Evolutionary conservation across 129 eudicot species (phyloP).

Genomic region (Chrysanthemum lavandulifolium): DNA sequence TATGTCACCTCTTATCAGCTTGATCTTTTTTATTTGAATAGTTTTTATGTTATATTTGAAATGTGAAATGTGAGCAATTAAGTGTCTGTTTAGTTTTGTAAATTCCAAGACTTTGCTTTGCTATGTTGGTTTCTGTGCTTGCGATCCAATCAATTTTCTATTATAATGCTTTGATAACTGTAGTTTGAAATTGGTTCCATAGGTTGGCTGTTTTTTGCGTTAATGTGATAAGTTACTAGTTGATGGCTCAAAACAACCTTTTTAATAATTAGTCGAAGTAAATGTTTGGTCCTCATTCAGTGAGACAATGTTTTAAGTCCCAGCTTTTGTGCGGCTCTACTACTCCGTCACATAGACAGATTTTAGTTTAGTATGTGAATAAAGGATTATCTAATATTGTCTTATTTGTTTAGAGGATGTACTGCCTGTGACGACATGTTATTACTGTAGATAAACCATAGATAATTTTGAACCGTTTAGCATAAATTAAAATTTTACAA

Average conservation of each 20-base stretch:
- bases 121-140: not conserved
- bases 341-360: not conserved
- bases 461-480: too few species aligned
- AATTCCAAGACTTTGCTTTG: not conserved
- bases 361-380: constrained; percentile 5
- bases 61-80: too few species aligned
- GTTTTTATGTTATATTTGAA: too few species aligned
- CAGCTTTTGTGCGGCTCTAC: not conserved
- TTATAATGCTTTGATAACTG: not conserved
- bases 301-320: not conserved
- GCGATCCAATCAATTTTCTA: not conserved
- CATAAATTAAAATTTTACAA: too few species aligned
- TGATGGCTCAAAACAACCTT: not conserved
- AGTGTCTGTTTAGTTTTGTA: not conserved
- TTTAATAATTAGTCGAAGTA: too few species aligned
- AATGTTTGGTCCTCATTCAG: not conserved
- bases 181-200: too few species aligned
- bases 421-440: not conserved
- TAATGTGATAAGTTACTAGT: not conserved
- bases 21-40: too few species aligned
- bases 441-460: too few species aligned
- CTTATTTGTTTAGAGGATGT: not conserved
- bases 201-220: not conserved
- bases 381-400: constrained; percentile 2
- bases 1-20: too few species aligned